These are phyloP conservation scores for Hippophae rhamnoides DNA, from an alignment of 306 rosid species.

Conservation along the genomic window DNA sequence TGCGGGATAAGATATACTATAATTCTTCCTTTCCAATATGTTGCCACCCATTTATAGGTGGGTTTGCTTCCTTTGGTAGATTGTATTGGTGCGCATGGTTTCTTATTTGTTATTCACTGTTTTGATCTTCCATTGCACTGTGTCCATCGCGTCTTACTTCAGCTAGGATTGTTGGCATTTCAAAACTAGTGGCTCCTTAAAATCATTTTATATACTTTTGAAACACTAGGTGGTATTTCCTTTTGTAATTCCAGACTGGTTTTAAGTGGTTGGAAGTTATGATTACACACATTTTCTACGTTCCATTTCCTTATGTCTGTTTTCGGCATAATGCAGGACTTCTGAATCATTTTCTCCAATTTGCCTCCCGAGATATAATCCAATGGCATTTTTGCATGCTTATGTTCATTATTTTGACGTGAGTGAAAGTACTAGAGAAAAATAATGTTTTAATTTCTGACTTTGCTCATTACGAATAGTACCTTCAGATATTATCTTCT, in stretches of 20 bases:
- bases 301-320: constrained; percentile 7
- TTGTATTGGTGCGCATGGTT: no score
- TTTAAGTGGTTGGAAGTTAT: not conserved
- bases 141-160: no score
- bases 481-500: not conserved
- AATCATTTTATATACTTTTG: not conserved
- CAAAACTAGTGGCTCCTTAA: not conserved
- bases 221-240: not conserved
- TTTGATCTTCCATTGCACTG: no score
- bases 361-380: constrained; percentile 93
- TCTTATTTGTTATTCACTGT: no score
- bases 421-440: constrained; percentile 25
- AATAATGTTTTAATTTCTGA: not conserved
- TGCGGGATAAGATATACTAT: not conserved
- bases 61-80: no score
- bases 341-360: constrained; percentile 91
- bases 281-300: not conserved
- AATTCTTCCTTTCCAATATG: not conserved
- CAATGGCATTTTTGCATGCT: constrained; percentile 87
- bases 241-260: not conserved
- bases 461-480: not conserved
- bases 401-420: constrained; percentile 84
- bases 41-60: not conserved
- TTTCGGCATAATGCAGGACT: constrained; percentile 58
- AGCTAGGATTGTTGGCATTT: no score